Percentiles rank a stretch among this genome's conserved stretches.
Conservation (phyloP, 2,329 filamentous ascomycete species). For the Dendryphion nanum region DNA sequence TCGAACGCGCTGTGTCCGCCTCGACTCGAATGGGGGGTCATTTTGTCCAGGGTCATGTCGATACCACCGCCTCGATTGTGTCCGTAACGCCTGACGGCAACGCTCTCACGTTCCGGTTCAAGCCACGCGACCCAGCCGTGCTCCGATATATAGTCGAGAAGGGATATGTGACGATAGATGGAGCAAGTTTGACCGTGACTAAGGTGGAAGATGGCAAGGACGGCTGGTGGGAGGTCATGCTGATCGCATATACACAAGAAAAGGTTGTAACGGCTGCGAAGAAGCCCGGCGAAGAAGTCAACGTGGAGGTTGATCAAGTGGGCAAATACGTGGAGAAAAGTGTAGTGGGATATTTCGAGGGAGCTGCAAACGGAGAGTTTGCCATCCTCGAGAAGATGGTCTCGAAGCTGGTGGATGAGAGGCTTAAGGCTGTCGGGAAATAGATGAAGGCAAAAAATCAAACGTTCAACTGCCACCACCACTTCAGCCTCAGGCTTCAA, state of each 20-base stretch:
- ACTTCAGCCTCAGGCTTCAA: no score
- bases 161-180: constrained; percentile 91
- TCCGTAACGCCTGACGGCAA: constrained; percentile 80
- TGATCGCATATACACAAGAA: constrained; percentile 95
- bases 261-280: constrained; percentile 81
- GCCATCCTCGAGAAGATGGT: constrained; percentile 54
- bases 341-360: constrained; percentile 73
- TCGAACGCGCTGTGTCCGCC: constrained; percentile 89
- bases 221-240: constrained; percentile 93
- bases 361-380: constrained; percentile 51
- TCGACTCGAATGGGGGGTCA: constrained; percentile 96
- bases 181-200: constrained; percentile 90
- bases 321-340: constrained; percentile 89
- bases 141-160: constrained; percentile 93
- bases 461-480: no score
- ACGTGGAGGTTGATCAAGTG: constrained; percentile 89
- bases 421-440: constrained; percentile 48
- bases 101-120: constrained; percentile 81
- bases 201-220: constrained; percentile 74
- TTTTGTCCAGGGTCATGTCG: constrained; percentile 97
- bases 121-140: constrained; percentile 66
- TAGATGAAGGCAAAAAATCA: constrained; percentile 12
- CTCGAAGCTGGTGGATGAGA: constrained; percentile 71
- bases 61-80: constrained; percentile 77
- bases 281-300: constrained; percentile 75